Evolutionary conservation across 2,329 filamentous ascomycete species (phyloP).

Genomic region (Fusarium torreyae): DNA sequence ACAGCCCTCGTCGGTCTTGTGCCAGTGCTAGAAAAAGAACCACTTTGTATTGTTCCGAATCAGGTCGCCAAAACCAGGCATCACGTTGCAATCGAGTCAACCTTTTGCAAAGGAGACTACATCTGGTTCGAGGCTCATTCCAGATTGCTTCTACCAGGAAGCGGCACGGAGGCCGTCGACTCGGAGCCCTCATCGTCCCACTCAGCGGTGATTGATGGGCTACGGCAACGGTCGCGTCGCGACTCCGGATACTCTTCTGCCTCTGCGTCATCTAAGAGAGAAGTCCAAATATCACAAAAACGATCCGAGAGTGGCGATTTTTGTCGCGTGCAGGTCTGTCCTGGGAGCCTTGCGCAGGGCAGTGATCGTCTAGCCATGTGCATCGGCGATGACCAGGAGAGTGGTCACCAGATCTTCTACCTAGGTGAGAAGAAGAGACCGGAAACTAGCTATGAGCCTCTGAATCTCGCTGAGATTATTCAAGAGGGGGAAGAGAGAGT

Average conservation of each 20-base stretch:
- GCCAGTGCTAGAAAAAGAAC: background rate
- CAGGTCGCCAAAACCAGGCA: background rate
- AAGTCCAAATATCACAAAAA: background rate
- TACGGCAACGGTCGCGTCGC: constrained; percentile 6
- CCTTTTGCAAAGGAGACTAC: constrained; percentile 7
- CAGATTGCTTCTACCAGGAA: background rate
- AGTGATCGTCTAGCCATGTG: constrained; percentile 18
- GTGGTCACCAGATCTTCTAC: constrained; percentile 13
- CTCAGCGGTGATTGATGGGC: constrained; percentile 6
- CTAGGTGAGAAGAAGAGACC: constrained; percentile 10
- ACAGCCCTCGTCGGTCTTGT: constrained; percentile 16
- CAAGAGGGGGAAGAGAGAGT: background rate
- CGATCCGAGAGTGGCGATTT: background rate
- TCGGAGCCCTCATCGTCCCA: constrained; percentile 10
- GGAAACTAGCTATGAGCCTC: background rate
- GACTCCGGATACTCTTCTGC: constrained; percentile 20
- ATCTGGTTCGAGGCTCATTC: constrained; percentile 25
- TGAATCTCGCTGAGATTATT: constrained; percentile 16
- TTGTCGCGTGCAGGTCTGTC: constrained; percentile 15
- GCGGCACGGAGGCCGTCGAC: background rate
- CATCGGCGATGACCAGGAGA: constrained; percentile 12
- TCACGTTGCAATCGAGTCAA: constrained; percentile 23
- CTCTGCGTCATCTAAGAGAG: background rate
- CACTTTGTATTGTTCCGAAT: constrained; percentile 1
- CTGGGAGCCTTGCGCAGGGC: constrained; percentile 20